Base-by-base conservation (phyloP, 1,284 basidiomycete species). In the Pseudozyma tsukubaensis region DNA sequence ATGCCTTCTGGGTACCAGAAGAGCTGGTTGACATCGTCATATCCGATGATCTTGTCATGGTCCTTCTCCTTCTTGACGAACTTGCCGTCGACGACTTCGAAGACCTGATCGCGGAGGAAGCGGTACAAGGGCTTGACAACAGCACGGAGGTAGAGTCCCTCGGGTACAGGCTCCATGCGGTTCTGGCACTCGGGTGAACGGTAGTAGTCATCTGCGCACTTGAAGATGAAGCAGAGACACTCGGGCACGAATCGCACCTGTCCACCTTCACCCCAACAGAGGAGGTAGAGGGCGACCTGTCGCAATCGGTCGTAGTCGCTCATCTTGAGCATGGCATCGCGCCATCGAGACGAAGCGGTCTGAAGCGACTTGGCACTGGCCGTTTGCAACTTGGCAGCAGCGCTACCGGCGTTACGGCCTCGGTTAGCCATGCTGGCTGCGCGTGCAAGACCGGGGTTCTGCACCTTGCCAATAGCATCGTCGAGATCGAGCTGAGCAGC, bases 1-100 rank as follows among this genome's bases (percentile, higher is more conserved):
- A 99, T 96, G 43, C 97, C 97, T 81, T 99, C 97, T 5, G 97
- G 97, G 85, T 99, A 99, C 96, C 96, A 99, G 86, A 99, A 99
- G 48, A 99, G 87, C 85, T 99, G 96, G 85, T 99, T 99, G 80
- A 99, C 92, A 85, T 99, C 96, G 85, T 99, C 96, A 84, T 99
- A 99, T 12, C 96, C 97, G 83, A 99, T 97, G 82, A 97, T 94
- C 76, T 91, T 89, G 72, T 94, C 91, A 85, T 98, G 97, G 81
- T 99, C 96, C 83, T 89, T 89, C 87, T 99, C 96, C 83, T 92
- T 89, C 76, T 85, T 84, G 52, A 99, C 91, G 85, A 97, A 98
- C 86, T 94, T 94, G 54, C 94, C 95, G 82, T 98, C 96, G 36
- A 94, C 88, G 39, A 97, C 92, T 86, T 99, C 96, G 84, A 98